A percentile compares a stretch with the other conserved stretches of the same genome.
These are phyloP conservation scores for Hansenula anomala DNA, from an alignment of 1,139 yeast species.

Conservation along the genomic window DNA sequence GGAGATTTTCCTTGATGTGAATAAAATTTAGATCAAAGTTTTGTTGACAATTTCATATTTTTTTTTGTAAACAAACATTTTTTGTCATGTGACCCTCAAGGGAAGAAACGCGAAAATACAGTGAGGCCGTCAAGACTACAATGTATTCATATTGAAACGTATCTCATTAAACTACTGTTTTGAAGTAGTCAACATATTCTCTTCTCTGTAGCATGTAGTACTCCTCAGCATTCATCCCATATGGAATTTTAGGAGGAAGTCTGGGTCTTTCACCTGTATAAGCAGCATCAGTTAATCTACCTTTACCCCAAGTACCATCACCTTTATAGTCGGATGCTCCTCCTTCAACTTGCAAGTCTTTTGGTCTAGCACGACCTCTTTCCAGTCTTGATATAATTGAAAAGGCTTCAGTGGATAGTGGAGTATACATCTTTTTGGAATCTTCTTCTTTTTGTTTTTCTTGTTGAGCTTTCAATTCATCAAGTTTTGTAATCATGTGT, in stretches of 20 bases:
- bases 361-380: slow-evolving; percentile 13
- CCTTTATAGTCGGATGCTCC: slow-evolving; percentile 31
- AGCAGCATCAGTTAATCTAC: slow-evolving; percentile 15
- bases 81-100: background rate
- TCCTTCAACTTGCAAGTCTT: slow-evolving; percentile 20
- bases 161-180: too few species aligned
- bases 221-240: slow-evolving; percentile 43
- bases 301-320: slow-evolving; percentile 31
- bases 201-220: slow-evolving; percentile 26
- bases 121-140: background rate
- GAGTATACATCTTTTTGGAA: slow-evolving; percentile 2
- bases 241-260: slow-evolving; percentile 53
- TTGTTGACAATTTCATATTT: background rate
- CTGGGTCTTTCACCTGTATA: slow-evolving; percentile 30
- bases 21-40: slow-evolving; percentile 1
- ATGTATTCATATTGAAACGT: too few species aligned
- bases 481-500: slow-evolving; percentile 1
- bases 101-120: background rate
- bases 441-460: slow-evolving; percentile 1
- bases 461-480: slow-evolving; percentile 4
- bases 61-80: slow-evolving; percentile 2
- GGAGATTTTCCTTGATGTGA: too few species aligned
- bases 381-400: slow-evolving; percentile 18
- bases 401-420: slow-evolving; percentile 13
- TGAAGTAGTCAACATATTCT: slow-evolving; percentile 12